phyloP scores from a whole-genome alignment of 1,284 basidiomycete genomes.

The Moesziomyces sp. region DNA sequence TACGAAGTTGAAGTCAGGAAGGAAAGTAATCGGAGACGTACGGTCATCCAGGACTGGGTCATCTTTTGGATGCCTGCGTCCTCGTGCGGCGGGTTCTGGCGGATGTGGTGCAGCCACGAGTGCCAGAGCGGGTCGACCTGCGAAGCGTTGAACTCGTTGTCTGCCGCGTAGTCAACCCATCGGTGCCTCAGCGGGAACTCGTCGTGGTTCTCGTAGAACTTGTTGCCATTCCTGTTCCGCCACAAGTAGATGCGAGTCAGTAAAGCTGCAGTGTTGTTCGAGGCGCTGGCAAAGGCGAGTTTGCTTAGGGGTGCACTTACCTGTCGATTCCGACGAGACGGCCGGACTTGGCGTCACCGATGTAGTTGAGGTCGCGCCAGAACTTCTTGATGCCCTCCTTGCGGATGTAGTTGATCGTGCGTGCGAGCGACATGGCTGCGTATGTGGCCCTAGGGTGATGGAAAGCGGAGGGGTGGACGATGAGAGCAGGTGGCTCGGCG shows the following conservation, averaged over 20 bases:
- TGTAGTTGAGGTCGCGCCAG: slow-evolving; percentile 65
- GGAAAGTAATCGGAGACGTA: slow-evolving; percentile 28
- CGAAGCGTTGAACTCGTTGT: slow-evolving; percentile 60
- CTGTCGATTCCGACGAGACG: slow-evolving; percentile 62
- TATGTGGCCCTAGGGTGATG: not conserved
- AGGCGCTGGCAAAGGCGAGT: not conserved
- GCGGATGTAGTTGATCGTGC: slow-evolving; percentile 61
- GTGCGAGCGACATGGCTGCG: slow-evolving; percentile 59
- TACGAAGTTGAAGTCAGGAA: not conserved
- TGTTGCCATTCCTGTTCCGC: slow-evolving; percentile 60
- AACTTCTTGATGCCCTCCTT: slow-evolving; percentile 61
- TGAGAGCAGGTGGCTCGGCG: not conserved
- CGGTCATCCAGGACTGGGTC: slow-evolving; percentile 57
- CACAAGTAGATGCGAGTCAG: not conserved
- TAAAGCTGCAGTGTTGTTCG: not conserved
- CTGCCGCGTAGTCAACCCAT: slow-evolving; percentile 64
- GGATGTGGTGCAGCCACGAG: slow-evolving; percentile 63
- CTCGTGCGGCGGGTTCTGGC: slow-evolving; percentile 53
- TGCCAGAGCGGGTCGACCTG: slow-evolving; percentile 66
- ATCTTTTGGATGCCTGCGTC: slow-evolving; percentile 50
- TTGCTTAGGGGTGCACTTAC: slow-evolving; percentile 18
- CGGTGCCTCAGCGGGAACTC: slow-evolving; percentile 62
- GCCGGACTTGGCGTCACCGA: slow-evolving; percentile 66
- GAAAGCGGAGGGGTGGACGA: not conserved
- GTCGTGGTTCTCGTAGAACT: slow-evolving; percentile 65